Conservation (phyloP, 116 monocot genomes). For the Dioscorea cayenensis region DNA sequence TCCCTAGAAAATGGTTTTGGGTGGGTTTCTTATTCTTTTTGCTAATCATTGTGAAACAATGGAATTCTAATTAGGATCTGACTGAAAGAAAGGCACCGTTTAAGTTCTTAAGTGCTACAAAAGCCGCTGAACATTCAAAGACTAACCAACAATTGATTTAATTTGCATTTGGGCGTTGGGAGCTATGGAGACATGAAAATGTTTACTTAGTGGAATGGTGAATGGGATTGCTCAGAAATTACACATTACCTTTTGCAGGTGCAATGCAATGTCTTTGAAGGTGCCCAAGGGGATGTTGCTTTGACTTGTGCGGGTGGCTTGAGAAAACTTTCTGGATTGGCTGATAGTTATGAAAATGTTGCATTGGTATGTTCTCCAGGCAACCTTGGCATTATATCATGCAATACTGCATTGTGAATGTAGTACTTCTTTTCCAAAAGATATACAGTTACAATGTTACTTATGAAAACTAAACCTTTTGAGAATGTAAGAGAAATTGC, state of each 20-base stretch:
- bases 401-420: not conserved
- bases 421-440: not conserved
- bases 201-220: not conserved
- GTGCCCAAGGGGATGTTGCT: conserved; percentile 67
- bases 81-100: not conserved
- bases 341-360: conserved; percentile 61
- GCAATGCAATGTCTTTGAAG: conserved; percentile 95
- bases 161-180: no score
- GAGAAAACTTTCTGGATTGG: conserved; percentile 67
- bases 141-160: no score
- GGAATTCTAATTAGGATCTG: not conserved
- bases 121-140: no score
- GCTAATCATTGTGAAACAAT: not conserved
- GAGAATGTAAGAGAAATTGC: no score
- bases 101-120: no score
- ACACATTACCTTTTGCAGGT: conserved; percentile 40
- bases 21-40: conserved; percentile 33
- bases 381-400: not conserved
- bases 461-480: no score
- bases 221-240: not conserved
- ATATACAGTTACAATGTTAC: not conserved
- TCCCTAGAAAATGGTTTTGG: conserved; percentile 99
- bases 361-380: conserved; percentile 57
- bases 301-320: conserved; percentile 83
- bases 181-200: not conserved